Percentiles rank a stretch among this genome's conserved stretches.
These are phyloP conservation scores for Barbarea vulgaris DNA, from an alignment of 345 rosid species.

Conservation along the genomic window DNA sequence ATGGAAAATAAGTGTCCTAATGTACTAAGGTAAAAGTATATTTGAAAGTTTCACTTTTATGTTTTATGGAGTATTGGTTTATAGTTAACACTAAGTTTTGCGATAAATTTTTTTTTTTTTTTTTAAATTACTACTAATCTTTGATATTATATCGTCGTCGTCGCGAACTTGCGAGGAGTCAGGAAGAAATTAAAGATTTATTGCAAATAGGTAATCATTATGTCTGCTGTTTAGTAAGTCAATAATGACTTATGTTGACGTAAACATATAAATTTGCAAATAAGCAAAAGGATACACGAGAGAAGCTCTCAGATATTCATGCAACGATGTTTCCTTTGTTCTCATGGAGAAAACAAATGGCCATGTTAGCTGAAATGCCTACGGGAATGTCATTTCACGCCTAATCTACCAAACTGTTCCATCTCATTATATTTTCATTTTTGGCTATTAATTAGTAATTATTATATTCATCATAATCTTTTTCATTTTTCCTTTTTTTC, in stretches of 20 bases:
- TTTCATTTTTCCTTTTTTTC: too few relatives aligned
- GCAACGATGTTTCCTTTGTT: constrained; percentile 19
- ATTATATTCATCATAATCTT: background rate
- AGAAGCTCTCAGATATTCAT: constrained; percentile 19
- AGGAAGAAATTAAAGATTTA: background rate
- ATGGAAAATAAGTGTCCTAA: background rate
- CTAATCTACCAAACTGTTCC: constrained; percentile 15
- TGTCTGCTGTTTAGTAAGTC: constrained; percentile 8
- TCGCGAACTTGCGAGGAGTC: constrained; percentile 5
- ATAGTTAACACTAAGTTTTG: background rate
- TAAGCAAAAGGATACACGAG: background rate
- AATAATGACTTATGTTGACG: constrained; percentile 22
- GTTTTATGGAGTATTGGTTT: too few relatives aligned
- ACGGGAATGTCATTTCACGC: constrained; percentile 15
- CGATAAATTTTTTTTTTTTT: too few relatives aligned
- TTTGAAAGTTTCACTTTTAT: too few relatives aligned
- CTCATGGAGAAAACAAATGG: background rate
- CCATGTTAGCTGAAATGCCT: constrained; percentile 3
- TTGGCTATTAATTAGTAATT: background rate
- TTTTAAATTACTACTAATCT: background rate
- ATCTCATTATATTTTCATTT: background rate
- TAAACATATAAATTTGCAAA: constrained; percentile 17
- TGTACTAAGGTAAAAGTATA: background rate
- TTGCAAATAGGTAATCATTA: constrained; percentile 16
- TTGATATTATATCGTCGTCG: too few relatives aligned